These are phyloP conservation scores for Stenogyne calaminthoides DNA, from an alignment of 305 asterid species.

Conservation along the genomic window DNA sequence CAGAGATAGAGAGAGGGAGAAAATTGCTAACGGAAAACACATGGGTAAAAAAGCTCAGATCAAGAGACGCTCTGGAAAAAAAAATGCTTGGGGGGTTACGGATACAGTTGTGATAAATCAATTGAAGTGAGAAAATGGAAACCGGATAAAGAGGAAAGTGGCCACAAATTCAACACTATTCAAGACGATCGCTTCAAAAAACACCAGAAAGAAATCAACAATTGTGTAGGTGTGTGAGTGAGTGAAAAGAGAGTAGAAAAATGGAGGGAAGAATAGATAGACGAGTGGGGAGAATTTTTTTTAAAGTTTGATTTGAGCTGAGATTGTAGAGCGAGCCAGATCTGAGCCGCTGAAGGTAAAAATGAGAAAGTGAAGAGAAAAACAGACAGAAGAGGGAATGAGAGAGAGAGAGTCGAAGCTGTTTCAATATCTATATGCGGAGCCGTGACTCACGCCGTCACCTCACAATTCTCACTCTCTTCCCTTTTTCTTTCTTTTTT, in stretches of 20 bases:
- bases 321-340: slow-evolving; percentile 52
- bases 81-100: not conserved
- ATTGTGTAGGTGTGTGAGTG: not conserved
- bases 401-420: slow-evolving; percentile 23
- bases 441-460: slow-evolving; percentile 71
- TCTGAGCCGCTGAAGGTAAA: slow-evolving; percentile 51
- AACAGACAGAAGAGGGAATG: slow-evolving; percentile 1
- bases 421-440: slow-evolving; percentile 28
- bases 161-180: slow-evolving; percentile 1
- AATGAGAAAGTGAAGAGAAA: slow-evolving; percentile 18
- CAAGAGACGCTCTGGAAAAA: slow-evolving; percentile 25
- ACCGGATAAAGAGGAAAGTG: too few relatives aligned
- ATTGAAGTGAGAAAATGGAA: not conserved
- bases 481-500: not conserved
- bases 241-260: slow-evolving; percentile 20
- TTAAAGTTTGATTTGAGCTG: slow-evolving; percentile 46
- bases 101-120: slow-evolving; percentile 12
- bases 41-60: too few relatives aligned
- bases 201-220: not conserved
- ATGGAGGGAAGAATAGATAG: slow-evolving; percentile 38
- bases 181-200: not conserved
- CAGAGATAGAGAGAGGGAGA: not conserved
- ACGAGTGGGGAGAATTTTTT: slow-evolving; percentile 18
- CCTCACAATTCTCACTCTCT: not conserved
- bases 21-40: slow-evolving; percentile 34